Conservation (phyloP, 2,329 filamentous ascomycete species). For the Aspergillus novoparasiticus region DNA sequence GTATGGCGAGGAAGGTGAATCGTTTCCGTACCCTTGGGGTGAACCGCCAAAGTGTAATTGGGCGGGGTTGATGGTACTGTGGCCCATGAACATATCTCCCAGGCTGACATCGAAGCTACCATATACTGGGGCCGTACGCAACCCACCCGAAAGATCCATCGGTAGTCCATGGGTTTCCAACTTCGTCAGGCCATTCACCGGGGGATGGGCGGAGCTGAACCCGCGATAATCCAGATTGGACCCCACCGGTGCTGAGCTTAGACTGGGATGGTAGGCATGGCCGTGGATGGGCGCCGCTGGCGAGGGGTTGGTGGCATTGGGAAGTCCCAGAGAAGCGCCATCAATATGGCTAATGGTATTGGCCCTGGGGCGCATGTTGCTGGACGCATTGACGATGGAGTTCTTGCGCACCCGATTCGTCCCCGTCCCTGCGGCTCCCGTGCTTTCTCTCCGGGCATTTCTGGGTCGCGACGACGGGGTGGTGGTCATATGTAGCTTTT, state of each 20-base stretch:
- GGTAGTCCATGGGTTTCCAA: conserved; percentile 76
- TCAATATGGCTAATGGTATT: conserved; percentile 98
- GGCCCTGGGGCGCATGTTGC: conserved; percentile 78
- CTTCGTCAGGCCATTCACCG: conserved; percentile 73
- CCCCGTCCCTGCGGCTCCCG: conserved; percentile 67
- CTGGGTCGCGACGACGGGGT: conserved; percentile 84
- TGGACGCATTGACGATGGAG: conserved; percentile 69
- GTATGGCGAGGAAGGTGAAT: conserved; percentile 45
- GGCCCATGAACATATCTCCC: conserved; percentile 69
- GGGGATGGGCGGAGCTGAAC: conserved; percentile 56
- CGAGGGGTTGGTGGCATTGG: conserved; percentile 29
- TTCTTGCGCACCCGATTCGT: conserved; percentile 85
- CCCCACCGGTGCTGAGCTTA: conserved; percentile 63
- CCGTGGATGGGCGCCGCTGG: conserved; percentile 31
- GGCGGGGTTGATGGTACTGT: conserved; percentile 64
- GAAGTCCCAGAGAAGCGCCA: conserved; percentile 70
- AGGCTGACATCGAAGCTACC: conserved; percentile 73
- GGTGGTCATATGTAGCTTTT: conserved; percentile 94
- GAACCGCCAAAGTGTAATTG: conserved; percentile 82
- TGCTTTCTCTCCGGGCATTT: conserved; percentile 83
- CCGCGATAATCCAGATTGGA: conserved; percentile 67
- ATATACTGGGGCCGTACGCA: conserved; percentile 77
- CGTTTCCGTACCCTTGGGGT: conserved; percentile 55
- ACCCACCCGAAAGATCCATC: conserved; percentile 66
- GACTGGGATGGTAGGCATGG: conserved; percentile 73